Evolutionary conservation across 1,139 yeast species (phyloP).

Genomic region (Magnusiomyces starmeri): DNA sequence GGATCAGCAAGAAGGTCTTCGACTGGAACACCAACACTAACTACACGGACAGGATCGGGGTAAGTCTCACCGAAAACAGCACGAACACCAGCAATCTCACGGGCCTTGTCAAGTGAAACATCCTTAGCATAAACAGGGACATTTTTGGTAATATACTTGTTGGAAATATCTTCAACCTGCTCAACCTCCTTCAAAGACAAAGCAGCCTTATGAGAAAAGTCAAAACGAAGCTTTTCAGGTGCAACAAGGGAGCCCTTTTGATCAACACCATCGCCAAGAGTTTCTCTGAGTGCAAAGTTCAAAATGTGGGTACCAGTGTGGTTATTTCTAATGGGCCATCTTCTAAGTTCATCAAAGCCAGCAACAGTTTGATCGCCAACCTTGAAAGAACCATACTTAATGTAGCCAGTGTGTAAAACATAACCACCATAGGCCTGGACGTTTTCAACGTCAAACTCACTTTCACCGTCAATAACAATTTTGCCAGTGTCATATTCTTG

Average conservation of each 20-base stretch:
- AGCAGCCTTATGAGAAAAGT: constrained; percentile 85
- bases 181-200: constrained; percentile 62
- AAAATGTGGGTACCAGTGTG: constrained; percentile 97
- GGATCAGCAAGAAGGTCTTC: constrained; percentile 73
- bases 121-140: constrained; percentile 73
- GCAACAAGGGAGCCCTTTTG: constrained; percentile 97
- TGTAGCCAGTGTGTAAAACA: constrained; percentile 85
- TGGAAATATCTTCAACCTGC: constrained; percentile 67
- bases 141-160: constrained; percentile 63
- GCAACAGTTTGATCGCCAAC: constrained; percentile 72
- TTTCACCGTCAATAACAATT: constrained; percentile 76
- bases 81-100: constrained; percentile 73
- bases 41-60: constrained; percentile 98
- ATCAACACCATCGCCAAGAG: constrained; percentile 80
- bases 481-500: constrained; percentile 95
- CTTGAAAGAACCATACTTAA: constrained; percentile 66
- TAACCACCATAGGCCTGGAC: constrained; percentile 92
- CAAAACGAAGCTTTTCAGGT: constrained; percentile 91
- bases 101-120: constrained; percentile 66
- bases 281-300: constrained; percentile 79
- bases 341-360: constrained; percentile 83
- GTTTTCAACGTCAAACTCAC: constrained; percentile 84
- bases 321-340: constrained; percentile 95
- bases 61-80: constrained; percentile 98
- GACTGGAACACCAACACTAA: constrained; percentile 86